Evolutionary conservation across 2,329 filamentous ascomycete species (phyloP), one percentile per base, ranked within the genome.

Genomic region (Talaromyces piceae): DNA sequence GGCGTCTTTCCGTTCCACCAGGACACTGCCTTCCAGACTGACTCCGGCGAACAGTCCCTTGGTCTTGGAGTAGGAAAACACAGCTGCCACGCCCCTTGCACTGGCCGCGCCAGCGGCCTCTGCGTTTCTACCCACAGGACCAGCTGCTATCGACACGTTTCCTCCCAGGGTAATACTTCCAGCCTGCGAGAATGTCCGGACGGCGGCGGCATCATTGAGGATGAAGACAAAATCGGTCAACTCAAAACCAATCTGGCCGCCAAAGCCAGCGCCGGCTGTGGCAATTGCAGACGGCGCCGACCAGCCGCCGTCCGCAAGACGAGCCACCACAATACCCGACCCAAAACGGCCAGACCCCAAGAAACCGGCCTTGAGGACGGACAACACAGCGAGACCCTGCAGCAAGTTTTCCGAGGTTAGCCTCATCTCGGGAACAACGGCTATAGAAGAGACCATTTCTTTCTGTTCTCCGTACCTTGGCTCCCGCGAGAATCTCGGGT

Each of bases 51-150:
- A 98, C 27, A 98, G 75, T 18, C 93, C 93, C 75, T 96, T 97
- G 11, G 93, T 98, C 74, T 96, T 97, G 67, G 87, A 93, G 77
- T 98, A 98, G 63, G 88, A 88, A 76, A 98, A 98, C 46, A 98
- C 85, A 49, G 88, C 93, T 0, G 91, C 87, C 7, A 97, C 86
- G 56, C 89, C 84, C 74, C 84, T 91, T 57, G 95, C 77, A 59
- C 88, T 95, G 6, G 93, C 93, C 12, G 91, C 91, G 57, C 93
- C 93, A 30, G 93, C 91, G 11, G 93, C 93, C 71, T 98, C 93
- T 43, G 91, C 93, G 70, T 96, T 97, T 62, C 93, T 82, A 50
- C 93, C 93, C 23, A 98, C 81, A 0, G 93, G 93, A 1, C 93
- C 93, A 5, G 93, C 93, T 16, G 93, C 93, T 61, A 98, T 86